Percentiles rank a stretch among this genome's conserved stretches.
phyloP scores from a whole-genome alignment of 352 stramenopile genomes.

The Phytophthora boehmeriae region DNA sequence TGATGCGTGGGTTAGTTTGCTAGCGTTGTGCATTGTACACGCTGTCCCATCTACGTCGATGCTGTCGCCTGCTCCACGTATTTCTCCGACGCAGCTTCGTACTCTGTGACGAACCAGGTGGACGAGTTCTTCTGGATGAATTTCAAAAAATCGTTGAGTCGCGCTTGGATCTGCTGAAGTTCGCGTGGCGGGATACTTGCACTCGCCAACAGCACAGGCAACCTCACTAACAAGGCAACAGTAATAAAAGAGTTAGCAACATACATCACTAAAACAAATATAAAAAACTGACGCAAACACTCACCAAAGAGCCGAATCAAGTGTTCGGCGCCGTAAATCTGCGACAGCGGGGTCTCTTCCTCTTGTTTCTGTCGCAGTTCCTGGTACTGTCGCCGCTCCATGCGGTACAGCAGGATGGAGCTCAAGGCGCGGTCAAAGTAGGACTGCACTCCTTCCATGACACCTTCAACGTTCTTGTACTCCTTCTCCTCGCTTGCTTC shows the following conservation, averaged over 20 bases:
- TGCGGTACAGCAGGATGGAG: constrained; percentile 90
- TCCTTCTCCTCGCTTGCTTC: constrained; percentile 73
- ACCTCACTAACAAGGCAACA: constrained; percentile 52
- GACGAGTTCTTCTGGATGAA: constrained; percentile 82
- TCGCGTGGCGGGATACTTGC: constrained; percentile 65
- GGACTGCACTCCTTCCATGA: constrained; percentile 85
- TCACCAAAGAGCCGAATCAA: constrained; percentile 90
- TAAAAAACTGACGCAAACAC: constrained; percentile 22
- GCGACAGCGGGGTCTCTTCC: constrained; percentile 66
- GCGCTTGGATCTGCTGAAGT: constrained; percentile 66
- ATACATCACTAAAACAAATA: neutral
- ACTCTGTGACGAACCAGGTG: constrained; percentile 72
- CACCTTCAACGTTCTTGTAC: constrained; percentile 82
- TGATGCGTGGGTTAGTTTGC: neutral
- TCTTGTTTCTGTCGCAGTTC: constrained; percentile 64
- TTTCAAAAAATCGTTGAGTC: constrained; percentile 86
- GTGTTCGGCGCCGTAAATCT: constrained; percentile 93
- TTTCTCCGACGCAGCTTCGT: constrained; percentile 60
- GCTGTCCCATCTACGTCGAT: neutral
- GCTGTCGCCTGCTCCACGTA: constrained; percentile 50
- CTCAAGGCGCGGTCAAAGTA: constrained; percentile 92
- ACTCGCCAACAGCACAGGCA: constrained; percentile 75
- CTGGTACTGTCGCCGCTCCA: constrained; percentile 91
- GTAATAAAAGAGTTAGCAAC: neutral
- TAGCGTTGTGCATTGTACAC: neutral